Percentiles rank a stretch among this genome's conserved stretches.
Conservation (phyloP, 139 green algal species). For the Haematococcus lacustris region DNA sequence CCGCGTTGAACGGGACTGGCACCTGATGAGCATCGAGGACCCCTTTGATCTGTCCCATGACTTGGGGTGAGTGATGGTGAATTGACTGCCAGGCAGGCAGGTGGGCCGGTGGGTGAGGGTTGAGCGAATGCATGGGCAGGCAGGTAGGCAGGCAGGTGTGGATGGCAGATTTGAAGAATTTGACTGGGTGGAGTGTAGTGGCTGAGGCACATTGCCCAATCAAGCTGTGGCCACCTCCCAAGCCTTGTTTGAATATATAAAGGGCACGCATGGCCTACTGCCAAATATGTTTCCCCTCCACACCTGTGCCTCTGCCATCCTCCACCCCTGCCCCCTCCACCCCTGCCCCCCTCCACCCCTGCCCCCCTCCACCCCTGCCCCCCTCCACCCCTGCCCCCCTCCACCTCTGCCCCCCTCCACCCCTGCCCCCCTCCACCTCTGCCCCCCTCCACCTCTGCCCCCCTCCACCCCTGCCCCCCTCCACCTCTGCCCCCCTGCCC, state of each 20-base stretch:
- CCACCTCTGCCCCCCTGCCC: neutral
- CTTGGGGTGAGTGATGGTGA: slow-evolving; percentile 79
- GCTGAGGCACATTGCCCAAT: neutral
- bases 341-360: too few relatives aligned
- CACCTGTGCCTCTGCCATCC: too few relatives aligned
- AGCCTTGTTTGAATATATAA: neutral
- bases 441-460: neutral
- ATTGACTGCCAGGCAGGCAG: slow-evolving; percentile 3
- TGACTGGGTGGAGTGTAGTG: neutral
- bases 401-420: neutral
- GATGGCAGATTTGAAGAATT: neutral
- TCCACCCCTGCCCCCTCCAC: too few relatives aligned
- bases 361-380: too few relatives aligned
- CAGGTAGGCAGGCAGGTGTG: neutral
- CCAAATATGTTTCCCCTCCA: too few relatives aligned
- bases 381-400: too few relatives aligned
- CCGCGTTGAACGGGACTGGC: slow-evolving; percentile 79
- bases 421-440: neutral
- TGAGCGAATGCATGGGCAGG: neutral
- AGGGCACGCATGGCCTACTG: too few relatives aligned
- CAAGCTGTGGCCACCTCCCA: neutral
- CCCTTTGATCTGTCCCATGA: slow-evolving; percentile 87
- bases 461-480: neutral
- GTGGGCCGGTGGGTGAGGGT: neutral
- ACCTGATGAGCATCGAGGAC: slow-evolving; percentile 88